These are phyloP conservation scores for Posidonia australis DNA, from an alignment of 106 monocot species.

Conservation along the genomic window DNA sequence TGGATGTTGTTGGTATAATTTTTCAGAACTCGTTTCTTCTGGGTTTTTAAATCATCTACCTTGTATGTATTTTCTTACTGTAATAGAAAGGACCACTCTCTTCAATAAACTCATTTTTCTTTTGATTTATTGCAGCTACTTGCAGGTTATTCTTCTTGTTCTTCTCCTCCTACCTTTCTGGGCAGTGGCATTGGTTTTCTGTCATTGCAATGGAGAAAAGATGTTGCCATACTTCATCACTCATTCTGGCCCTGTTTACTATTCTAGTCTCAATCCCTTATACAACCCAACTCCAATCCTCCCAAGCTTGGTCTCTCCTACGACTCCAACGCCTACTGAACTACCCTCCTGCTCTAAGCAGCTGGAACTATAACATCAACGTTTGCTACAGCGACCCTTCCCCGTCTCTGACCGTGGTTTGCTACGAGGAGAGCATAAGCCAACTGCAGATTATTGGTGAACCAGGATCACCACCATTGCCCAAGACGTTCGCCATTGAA, in stretches of 20 bases:
- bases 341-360: conserved; percentile 38
- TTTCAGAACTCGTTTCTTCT: no score
- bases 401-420: conserved; percentile 47
- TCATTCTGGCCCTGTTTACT: not conserved
- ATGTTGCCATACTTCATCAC: not conserved
- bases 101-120: no score
- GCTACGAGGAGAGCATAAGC: conserved; percentile 81
- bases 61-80: no score
- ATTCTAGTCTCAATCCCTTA: conserved; percentile 17
- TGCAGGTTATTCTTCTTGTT: no score
- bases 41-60: no score
- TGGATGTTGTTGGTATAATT: no score
- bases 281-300: conserved; percentile 66
- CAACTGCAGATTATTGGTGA: conserved; percentile 72
- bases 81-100: no score
- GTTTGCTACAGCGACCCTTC: conserved; percentile 56
- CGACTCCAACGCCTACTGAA: conserved; percentile 55
- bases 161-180: no score
- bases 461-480: conserved; percentile 28
- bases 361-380: conserved; percentile 56
- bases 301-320: conserved; percentile 81
- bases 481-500: conserved; percentile 60
- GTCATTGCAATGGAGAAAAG: not conserved
- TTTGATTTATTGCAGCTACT: no score
- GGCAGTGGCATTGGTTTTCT: no score